A percentile compares a stretch with the other conserved stretches of the same genome.
Conservation (phyloP, 2,329 filamentous ascomycete species). For the Neocatenulostroma microsporum region DNA sequence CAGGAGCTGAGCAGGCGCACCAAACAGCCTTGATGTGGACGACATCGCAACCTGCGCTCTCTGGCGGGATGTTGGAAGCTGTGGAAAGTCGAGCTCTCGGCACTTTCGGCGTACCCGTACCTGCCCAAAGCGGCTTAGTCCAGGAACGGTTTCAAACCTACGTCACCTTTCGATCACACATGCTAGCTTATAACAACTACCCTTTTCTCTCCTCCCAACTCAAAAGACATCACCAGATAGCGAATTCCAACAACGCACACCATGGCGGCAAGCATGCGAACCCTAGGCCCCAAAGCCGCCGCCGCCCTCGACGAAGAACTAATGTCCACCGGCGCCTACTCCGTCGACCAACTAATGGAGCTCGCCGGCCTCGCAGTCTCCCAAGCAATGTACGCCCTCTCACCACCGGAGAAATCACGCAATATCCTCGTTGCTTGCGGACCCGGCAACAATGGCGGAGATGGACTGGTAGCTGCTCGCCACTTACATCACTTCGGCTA, state of each 20-base stretch:
- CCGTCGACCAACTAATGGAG: slow-evolving; percentile 95
- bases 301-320: slow-evolving; percentile 86
- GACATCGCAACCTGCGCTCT: slow-evolving; percentile 14
- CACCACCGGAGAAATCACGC: slow-evolving; percentile 63
- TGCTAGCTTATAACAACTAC: too few relatives aligned
- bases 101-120: too few relatives aligned
- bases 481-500: slow-evolving; percentile 92
- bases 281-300: slow-evolving; percentile 78
- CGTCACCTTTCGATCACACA: too few relatives aligned
- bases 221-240: not conserved
- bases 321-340: slow-evolving; percentile 83
- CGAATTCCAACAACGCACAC: not conserved
- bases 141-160: too few relatives aligned
- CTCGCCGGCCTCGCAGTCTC: slow-evolving; percentile 87
- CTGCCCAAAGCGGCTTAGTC: too few relatives aligned
- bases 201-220: too few relatives aligned
- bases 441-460: slow-evolving; percentile 71
- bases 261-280: slow-evolving; percentile 39
- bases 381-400: slow-evolving; percentile 80
- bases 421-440: slow-evolving; percentile 84
- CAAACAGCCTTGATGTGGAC: slow-evolving; percentile 14
- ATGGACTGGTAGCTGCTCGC: slow-evolving; percentile 87
- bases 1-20: slow-evolving; percentile 12
- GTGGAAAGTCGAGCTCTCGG: too few relatives aligned
- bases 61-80: too few relatives aligned